Conservation (phyloP, 1,139 yeast species). For the Zygoascus hellenicus region DNA sequence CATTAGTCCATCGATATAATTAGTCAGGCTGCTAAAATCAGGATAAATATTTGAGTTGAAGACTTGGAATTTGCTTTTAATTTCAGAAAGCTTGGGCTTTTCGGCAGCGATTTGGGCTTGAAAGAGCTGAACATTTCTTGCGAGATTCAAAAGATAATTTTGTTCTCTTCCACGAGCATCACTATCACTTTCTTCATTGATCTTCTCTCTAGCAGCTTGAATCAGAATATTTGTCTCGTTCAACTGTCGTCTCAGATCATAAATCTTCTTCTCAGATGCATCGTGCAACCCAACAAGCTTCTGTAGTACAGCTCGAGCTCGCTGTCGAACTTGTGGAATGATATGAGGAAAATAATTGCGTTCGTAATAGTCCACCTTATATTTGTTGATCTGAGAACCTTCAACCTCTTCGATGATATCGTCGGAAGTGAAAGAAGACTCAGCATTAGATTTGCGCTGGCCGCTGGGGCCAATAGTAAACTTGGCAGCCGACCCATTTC, state of each 20-base stretch:
- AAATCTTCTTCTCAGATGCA: slow-evolving; percentile 3
- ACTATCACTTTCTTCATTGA: neutral
- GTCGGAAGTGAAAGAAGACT: neutral
- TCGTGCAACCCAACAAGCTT: slow-evolving; percentile 3
- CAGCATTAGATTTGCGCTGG: no score
- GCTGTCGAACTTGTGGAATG: slow-evolving; percentile 2
- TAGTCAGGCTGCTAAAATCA: neutral
- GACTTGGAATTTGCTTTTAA: neutral
- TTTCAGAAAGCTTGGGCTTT: neutral
- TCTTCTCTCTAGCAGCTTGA: neutral
- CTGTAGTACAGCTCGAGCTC: neutral
- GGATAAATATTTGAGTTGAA: neutral
- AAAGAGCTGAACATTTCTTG: slow-evolving; percentile 4
- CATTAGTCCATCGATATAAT: neutral
- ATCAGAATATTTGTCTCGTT: slow-evolving; percentile 1
- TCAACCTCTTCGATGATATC: neutral
- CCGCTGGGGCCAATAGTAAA: no score
- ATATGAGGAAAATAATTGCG: slow-evolving; percentile 2
- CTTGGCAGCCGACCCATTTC: no score
- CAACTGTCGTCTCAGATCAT: slow-evolving; percentile 4
- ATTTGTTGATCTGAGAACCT: neutral
- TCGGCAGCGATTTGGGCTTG: slow-evolving; percentile 2
- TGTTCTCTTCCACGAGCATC: neutral
- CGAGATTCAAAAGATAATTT: neutral
- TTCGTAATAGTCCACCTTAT: slow-evolving; percentile 5